Conservation (phyloP, 768 basidiomycete genomes). For the Tephrocybe sp. region DNA sequence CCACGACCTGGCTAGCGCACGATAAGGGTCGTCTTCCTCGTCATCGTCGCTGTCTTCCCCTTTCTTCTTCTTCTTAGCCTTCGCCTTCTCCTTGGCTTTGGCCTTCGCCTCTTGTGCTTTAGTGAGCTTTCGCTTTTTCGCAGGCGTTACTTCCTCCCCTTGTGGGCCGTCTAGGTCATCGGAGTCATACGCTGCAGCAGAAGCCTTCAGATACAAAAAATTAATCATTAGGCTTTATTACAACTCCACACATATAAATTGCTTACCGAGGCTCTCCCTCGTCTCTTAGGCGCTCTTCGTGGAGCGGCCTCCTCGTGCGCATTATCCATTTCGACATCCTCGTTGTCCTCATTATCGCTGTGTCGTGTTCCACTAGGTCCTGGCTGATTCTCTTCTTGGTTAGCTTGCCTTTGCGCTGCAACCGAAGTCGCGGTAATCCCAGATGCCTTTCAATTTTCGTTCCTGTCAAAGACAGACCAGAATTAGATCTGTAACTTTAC, state of each 20-base stretch:
- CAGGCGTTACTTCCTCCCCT: constrained; percentile 29
- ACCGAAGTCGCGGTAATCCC: constrained; percentile 48
- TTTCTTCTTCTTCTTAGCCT: constrained; percentile 43
- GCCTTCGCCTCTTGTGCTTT: constrained; percentile 44
- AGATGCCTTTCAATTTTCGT: constrained; percentile 36
- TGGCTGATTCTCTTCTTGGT: constrained; percentile 30
- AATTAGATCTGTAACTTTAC: constrained; percentile 3
- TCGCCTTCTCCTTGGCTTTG: constrained; percentile 38
- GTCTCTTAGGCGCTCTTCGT: constrained; percentile 12
- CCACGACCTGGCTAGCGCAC: constrained; percentile 54
- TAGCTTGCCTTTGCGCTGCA: constrained; percentile 34
- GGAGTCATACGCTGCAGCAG: constrained; percentile 65
- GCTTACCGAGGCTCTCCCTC: constrained; percentile 8
- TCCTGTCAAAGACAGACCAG: neutral
- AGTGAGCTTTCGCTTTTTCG: constrained; percentile 55
- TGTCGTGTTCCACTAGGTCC: constrained; percentile 37
- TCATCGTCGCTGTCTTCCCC: constrained; percentile 39
- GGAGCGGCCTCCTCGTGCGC: constrained; percentile 10
- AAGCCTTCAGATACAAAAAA: constrained; percentile 24
- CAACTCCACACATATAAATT: neutral
- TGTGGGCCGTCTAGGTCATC: constrained; percentile 72
- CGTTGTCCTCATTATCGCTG: constrained; percentile 10
- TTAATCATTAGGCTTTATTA: neutral
- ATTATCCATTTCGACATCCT: constrained; percentile 12
- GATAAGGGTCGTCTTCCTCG: constrained; percentile 68